A percentile compares a stretch with the other conserved stretches of the same genome.
Evolutionary conservation across 2,329 filamentous ascomycete species (phyloP).

Genomic region (Anisogramma anomala): DNA sequence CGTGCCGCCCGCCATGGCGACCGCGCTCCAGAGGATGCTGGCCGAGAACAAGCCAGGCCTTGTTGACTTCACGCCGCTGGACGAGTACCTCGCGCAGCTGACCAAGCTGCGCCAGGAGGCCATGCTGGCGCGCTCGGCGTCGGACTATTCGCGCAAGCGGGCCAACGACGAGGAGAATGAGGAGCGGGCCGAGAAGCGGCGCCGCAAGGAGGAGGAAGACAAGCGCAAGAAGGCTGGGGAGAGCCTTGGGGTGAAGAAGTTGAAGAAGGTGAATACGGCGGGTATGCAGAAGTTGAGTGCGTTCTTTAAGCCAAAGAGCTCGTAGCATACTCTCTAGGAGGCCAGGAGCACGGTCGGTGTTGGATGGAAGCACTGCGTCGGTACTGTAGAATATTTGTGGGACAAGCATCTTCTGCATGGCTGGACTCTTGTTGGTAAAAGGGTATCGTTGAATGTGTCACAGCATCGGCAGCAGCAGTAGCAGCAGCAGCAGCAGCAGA

Average conservation of each 20-base stretch:
- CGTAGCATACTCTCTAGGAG: no score
- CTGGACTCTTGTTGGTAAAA: conserved; percentile 1
- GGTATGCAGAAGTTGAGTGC: conserved; percentile 97
- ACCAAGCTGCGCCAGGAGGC: conserved; percentile 60
- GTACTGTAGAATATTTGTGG: conserved; percentile 5
- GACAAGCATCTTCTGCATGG: conserved; percentile 1
- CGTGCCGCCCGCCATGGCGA: conserved; percentile 34
- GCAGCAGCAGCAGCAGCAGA: conserved; percentile 6
- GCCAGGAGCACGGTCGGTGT: no score
- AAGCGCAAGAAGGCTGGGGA: conserved; percentile 65
- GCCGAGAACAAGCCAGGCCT: conserved; percentile 16
- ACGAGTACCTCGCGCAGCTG: conserved; percentile 57
- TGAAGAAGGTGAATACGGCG: conserved; percentile 80
- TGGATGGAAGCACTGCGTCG: background rate
- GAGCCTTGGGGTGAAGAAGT: conserved; percentile 63
- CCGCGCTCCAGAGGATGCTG: conserved; percentile 31
- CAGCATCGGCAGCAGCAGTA: conserved; percentile 3
- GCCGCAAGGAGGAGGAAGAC: conserved; percentile 80
- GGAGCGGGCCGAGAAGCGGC: conserved; percentile 65
- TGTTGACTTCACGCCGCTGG: conserved; percentile 58
- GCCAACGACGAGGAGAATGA: conserved; percentile 55
- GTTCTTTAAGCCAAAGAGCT: conserved; percentile 56
- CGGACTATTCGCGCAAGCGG: conserved; percentile 62
- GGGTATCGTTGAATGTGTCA: conserved; percentile 15
- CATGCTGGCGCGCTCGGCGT: conserved; percentile 52